Base-by-base conservation (phyloP, 1,284 basidiomycete genomes). In the Cystobasidium slooffiae region DNA sequence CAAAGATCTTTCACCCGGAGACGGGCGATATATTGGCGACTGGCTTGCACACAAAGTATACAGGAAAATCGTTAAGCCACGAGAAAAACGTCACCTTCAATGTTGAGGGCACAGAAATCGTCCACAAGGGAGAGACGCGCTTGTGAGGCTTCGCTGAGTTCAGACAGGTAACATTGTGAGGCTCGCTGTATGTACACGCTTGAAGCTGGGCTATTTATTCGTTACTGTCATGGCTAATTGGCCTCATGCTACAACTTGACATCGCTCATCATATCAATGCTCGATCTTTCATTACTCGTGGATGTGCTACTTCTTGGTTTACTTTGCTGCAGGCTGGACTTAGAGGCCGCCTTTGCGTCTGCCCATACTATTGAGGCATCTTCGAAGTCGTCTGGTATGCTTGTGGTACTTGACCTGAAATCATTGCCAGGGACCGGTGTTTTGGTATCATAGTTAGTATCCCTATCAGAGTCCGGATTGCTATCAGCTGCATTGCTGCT, bases 1-100 rank as follows among this genome's bases (percentile, higher is more conserved):
- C 72, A n/a, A 78, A 76, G 75, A 79, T 78, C 53, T 74, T 77
- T 46, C 73, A 68, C 41, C 69, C 76, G 0, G 78, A 76, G 6
- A 74, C 65, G 37, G 75, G 76, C 75, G 78, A 79, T 52, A 73
- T 77, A 75, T 31, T 68, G 10, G 67, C 58, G 4, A 74, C 65
- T 39, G 73, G 74, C 41, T 39, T 69, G 59, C 73, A 72, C 51
- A 75, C 74, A 20, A 75, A 72, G 24, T 66, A 43, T 43, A 58
- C 51, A 7, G 67, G 69, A 3, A 61, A 58, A 8, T n/a, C 70
- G 3, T 31, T 66, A 6, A 31, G 37, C 6, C 41, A 63, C 24
- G 51, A 72, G 22, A 58, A 68, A 24, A 74, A 68, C 31, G 66
- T 74, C 24, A 74, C 68, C 5, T 67, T 67, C 52, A 52, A 75